phyloP scores from a whole-genome alignment of 2,329 filamentous ascomycete genomes.

The Aureobasidium subglaciale region DNA sequence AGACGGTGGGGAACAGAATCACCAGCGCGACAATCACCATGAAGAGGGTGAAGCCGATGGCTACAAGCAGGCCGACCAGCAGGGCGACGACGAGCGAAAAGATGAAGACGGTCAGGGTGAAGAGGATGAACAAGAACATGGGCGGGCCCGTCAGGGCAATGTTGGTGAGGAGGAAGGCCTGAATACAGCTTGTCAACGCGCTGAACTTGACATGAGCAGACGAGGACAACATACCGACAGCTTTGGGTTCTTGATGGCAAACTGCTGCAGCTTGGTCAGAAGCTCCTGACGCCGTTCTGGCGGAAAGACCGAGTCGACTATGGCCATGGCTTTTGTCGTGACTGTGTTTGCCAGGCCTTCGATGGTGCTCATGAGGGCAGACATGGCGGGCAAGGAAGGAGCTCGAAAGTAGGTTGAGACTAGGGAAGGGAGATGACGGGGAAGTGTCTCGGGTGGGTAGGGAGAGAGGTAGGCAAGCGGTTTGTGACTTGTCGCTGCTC shows the following conservation, averaged over 20 bases:
- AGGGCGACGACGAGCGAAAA: conserved; percentile 57
- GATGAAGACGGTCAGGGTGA: conserved; percentile 55
- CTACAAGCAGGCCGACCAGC: conserved; percentile 43
- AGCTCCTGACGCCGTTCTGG: conserved; percentile 54
- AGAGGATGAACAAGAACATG: conserved; percentile 60
- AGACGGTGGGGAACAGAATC: conserved; percentile 61
- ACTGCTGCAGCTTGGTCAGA: conserved; percentile 46
- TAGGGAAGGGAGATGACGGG: background rate
- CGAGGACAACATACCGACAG: conserved; percentile 51
- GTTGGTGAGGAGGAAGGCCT: conserved; percentile 65
- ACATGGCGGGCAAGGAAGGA: conserved; percentile 2
- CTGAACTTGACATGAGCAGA: background rate
- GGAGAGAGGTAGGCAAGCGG: background rate
- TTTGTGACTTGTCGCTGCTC: background rate
- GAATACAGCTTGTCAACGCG: conserved; percentile 18
- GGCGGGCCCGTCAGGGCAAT: conserved; percentile 59
- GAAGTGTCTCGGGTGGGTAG: background rate
- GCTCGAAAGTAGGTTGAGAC: background rate
- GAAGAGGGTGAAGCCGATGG: conserved; percentile 57
- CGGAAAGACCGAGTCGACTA: conserved; percentile 49
- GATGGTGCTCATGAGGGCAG: conserved; percentile 23
- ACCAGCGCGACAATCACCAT: conserved; percentile 60
- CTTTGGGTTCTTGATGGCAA: conserved; percentile 59
- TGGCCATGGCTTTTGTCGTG: conserved; percentile 25
- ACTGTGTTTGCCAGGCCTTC: conserved; percentile 24